A percentile compares a stretch with the other conserved stretches of the same genome.
Conservation (phyloP, 2,329 filamentous ascomycete species). For the Trichoderma sp. region DNA sequence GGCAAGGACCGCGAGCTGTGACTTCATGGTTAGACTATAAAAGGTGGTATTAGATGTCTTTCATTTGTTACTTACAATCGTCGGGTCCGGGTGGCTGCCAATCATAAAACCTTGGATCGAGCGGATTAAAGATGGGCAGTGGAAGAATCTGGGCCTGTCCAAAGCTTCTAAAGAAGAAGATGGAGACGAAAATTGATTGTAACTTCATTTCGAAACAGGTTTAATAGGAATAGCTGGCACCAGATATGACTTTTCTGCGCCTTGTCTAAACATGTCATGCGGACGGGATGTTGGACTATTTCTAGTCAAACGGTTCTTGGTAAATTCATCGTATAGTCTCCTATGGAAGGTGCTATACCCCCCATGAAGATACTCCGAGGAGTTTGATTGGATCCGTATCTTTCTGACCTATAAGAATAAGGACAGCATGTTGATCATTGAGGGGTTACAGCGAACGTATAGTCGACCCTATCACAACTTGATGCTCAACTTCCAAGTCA, state of each 20-base stretch:
- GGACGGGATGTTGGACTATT: not conserved
- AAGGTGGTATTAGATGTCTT: not conserved
- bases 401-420: not conserved
- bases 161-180: not conserved
- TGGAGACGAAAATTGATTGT: not conserved
- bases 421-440: not conserved
- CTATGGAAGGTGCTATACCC: not conserved
- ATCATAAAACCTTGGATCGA: not conserved
- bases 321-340: not conserved
- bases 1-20: slow-evolving; percentile 17
- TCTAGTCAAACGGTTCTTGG: not conserved
- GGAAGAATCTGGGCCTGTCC: not conserved
- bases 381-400: not conserved
- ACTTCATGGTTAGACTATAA: not conserved
- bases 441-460: not conserved
- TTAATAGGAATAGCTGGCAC: too few relatives aligned
- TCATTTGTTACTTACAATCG: not conserved
- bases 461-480: not conserved
- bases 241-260: not conserved
- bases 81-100: slow-evolving; percentile 5
- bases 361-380: not conserved
- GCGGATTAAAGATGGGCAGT: not conserved
- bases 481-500: not conserved
- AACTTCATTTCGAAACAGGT: not conserved
- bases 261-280: not conserved